Base-by-base conservation (phyloP, 1,284 basidiomycete genomes). In the Tetrapyrgos nigripes region DNA sequence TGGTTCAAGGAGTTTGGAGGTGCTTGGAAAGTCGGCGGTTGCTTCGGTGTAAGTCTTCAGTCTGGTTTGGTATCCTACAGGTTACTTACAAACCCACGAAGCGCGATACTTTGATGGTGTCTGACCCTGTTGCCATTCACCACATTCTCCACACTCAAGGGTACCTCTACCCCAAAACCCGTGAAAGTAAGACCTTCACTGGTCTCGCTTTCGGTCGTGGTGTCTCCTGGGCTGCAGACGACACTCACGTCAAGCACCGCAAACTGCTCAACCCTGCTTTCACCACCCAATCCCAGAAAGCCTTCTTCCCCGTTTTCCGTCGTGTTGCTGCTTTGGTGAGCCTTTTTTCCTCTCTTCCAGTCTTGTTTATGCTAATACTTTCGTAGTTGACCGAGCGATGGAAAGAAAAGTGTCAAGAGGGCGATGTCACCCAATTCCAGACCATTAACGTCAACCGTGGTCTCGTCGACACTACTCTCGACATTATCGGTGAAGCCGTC, bases 1-100 rank as follows among this genome's bases (percentile, higher is more conserved):
- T 72, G 65, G 60, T 57, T 68, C 44, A 54, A 57, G 31, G 60
- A 71, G 44, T 75, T 73, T 55, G 73, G 74, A 10, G 58, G 61
- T 1, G 63, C 65, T 1, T 71, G 69, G 64, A 61, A 70, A 14
- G 52, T 61, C 29, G 64, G 61, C 27, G 64, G 61, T 2, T 64
- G 63, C 51, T 64, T 70, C 28, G 68, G 68, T 5, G 73, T 73
- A 50, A 59, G 69, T 51, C 11, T 45, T 11, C 31, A 14, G 2
- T 40, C 28, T n/a, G 3, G 13, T 9, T 31, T 13, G 10, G 5
- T 19, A 27, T 26, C 27, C 28, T 21, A 13, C 48, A 17, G 23
- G 11, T 26, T 19, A 33, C 10, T 50, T 19, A 19, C 17, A 28
- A 17, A 29, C 17, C 19, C 23, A 14, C 35, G 13, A 33, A 55